These are phyloP conservation scores for Backusella mclennaniae DNA, from an alignment of 192 early-diverging fungal genomes.

Conservation along the genomic window DNA sequence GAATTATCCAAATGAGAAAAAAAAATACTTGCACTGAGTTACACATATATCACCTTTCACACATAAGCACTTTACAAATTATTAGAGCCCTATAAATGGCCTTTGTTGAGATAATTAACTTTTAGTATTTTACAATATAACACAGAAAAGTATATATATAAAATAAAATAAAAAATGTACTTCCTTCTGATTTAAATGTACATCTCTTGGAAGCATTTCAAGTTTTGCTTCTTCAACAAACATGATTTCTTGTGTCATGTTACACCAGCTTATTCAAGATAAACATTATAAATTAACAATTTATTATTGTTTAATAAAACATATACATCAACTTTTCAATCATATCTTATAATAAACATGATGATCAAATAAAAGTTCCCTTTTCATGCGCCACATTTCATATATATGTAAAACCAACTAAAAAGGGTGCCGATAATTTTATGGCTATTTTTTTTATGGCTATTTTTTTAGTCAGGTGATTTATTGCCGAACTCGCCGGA, in stretches of 20 bases:
- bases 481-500: too few relatives aligned
- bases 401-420: not conserved
- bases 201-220: not conserved
- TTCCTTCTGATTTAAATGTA: not conserved
- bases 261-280: not conserved
- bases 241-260: not conserved
- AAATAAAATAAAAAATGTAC: not conserved
- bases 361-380: not conserved
- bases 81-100: not conserved
- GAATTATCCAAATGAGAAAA: constrained; percentile 2
- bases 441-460: too few relatives aligned
- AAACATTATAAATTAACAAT: not conserved
- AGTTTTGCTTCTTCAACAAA: not conserved
- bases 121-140: not conserved
- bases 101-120: not conserved
- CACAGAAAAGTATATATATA: too few relatives aligned
- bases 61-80: not conserved
- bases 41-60: not conserved
- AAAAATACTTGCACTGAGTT: not conserved
- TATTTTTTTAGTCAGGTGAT: too few relatives aligned
- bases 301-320: not conserved
- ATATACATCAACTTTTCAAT: not conserved
- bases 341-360: not conserved
- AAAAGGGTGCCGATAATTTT: not conserved
- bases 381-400: not conserved